A percentile compares a stretch with the other conserved stretches of the same genome.
Conservation (phyloP, 495 filamentous ascomycete species). For the Trichoderma orchidacearum region DNA sequence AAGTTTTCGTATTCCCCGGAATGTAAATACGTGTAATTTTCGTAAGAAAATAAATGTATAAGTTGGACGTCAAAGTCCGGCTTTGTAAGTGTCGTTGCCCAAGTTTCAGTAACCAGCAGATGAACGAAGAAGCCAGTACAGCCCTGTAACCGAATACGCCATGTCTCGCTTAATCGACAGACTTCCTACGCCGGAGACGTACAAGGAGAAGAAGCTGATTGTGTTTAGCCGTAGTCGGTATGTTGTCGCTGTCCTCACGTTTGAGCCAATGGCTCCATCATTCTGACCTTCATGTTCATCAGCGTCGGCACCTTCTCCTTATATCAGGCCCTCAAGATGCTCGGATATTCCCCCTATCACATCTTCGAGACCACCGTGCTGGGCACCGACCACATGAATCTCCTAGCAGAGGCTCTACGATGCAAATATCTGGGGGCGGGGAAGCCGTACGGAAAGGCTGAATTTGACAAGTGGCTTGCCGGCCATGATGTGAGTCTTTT, state of each 20-base stretch:
- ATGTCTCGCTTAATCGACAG: constrained; percentile 12
- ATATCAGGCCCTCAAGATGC: constrained; percentile 9
- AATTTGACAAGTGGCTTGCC: constrained; percentile 12
- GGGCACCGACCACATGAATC: constrained; percentile 5
- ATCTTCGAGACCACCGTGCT: constrained; percentile 5
- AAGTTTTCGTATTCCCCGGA: no score
- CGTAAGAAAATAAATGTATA: no score
- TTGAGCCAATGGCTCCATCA: neutral
- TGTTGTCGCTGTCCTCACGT: neutral
- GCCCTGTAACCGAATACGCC: neutral
- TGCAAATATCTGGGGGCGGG: constrained; percentile 6
- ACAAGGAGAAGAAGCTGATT: constrained; percentile 11
- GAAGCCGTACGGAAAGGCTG: constrained; percentile 8
- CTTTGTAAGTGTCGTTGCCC: no score
- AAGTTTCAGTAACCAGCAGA: neutral
- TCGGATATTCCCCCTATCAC: constrained; percentile 13
- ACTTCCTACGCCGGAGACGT: constrained; percentile 8
- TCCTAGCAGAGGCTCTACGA: constrained; percentile 7
- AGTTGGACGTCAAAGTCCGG: no score
- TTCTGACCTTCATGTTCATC: neutral
- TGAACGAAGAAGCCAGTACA: neutral
- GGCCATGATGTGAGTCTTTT: constrained; percentile 19
- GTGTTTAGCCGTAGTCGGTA: constrained; percentile 11
- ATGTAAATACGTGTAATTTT: no score
- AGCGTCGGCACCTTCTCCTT: constrained; percentile 11